Base-by-base conservation (phyloP, 2,329 filamentous ascomycete genomes). In the Endocalyx cinctus region DNA sequence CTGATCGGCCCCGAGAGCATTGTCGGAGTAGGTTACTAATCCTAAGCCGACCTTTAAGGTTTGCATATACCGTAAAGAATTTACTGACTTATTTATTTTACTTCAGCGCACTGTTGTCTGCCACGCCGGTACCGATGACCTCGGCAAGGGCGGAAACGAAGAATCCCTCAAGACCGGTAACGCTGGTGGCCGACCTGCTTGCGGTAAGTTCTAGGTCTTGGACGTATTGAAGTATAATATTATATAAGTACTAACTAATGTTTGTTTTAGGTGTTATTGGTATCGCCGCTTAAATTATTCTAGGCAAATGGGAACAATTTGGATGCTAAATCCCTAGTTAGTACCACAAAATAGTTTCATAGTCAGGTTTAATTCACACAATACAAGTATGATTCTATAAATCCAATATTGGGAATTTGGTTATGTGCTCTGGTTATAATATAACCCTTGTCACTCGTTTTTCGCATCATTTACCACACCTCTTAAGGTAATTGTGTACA, bases 161-260 rank as follows among this genome's bases (percentile, higher is more conserved):
- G 88, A 97, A 74, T 95, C 87, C 58, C 87, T 94, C 75, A 96
- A 94, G 83, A 98, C 92, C 48, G 92, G 92, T 51, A 98, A 97
- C 64, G 92, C 92, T 60, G 92, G 92, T 56, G 65, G 72, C 53
- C 87, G 92, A 60, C 92, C 92, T 61, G 92, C 92, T 62, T 98
- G 92, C 70, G 92, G 92, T 86, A 77, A 61, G 77, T 66, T 35
- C 23, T 31, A 84, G 82, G 82, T 72, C 87, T 94, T 60, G 94
- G 94, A 63, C 87, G 87, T 52, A 92, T 94, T 69, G 80, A 85
- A 58, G 70, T 73, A 59, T 88, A 85, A 71, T 60, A 37, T 40
- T 37, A 31, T 34, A 33, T 15, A 31, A 12, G 27, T 13, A 14
- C n/a, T n/a, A n/a, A n/a, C n/a, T n/a, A n/a, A n/a, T n/a, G n/a